Percentiles rank a stretch among this genome's conserved stretches.
phyloP scores from a whole-genome alignment of 768 basidiomycete genomes.

The Fistulinella prunicolor region DNA sequence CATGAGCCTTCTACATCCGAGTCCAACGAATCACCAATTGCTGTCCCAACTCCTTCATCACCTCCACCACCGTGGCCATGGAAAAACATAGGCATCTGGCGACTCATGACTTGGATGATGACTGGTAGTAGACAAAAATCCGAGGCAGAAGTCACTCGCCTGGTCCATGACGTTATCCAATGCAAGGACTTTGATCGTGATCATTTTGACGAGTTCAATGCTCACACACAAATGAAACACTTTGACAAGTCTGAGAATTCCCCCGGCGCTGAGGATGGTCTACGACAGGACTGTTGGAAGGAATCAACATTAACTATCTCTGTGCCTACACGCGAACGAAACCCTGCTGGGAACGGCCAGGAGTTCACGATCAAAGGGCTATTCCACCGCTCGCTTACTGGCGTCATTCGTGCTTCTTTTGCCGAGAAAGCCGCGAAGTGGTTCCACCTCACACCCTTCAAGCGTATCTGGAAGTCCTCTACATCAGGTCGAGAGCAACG shows the following conservation, averaged over 20 bases:
- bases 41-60: not conserved
- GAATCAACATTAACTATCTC: not conserved
- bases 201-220: not conserved
- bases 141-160: not conserved
- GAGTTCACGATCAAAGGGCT: not conserved
- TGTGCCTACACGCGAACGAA: not conserved
- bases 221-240: not conserved
- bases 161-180: not conserved
- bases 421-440: not conserved
- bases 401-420: conserved; percentile 11
- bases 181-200: not conserved
- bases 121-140: not conserved
- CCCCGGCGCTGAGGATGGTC: not conserved
- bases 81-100: conserved; percentile 7
- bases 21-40: not conserved
- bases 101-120: not conserved
- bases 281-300: not conserved
- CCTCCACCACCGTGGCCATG: conserved; percentile 13
- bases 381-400: not conserved
- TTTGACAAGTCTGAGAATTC: not conserved
- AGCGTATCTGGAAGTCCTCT: conserved; percentile 1
- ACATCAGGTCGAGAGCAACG: not conserved
- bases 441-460: conserved; percentile 27
- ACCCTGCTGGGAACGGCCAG: not conserved
- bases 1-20: not conserved